phyloP scores from a whole-genome alignment of 768 basidiomycete species.

The Cystobasidiopsis lactophilus region DNA sequence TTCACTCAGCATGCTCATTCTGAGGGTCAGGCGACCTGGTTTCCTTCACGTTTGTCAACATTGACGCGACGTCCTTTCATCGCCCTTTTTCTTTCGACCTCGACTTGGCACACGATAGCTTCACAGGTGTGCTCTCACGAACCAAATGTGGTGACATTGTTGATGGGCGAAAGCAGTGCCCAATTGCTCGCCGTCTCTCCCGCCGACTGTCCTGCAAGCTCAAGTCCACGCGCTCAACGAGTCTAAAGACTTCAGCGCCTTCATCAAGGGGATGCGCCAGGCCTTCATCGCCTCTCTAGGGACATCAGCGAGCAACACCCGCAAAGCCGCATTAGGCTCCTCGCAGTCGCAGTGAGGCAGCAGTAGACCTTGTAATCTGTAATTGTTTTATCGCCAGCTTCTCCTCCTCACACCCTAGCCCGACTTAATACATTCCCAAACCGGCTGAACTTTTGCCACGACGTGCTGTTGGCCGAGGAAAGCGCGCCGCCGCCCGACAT shows the following conservation, averaged over 20 bases:
- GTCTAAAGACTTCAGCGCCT: neutral
- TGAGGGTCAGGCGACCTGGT: constrained; percentile 6
- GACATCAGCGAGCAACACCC: neutral
- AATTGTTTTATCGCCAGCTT: too few species aligned
- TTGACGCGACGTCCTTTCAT: constrained; percentile 4
- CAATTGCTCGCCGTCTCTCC: constrained; percentile 1
- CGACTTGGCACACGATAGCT: neutral
- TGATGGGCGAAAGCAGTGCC: neutral
- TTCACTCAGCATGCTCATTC: too few species aligned
- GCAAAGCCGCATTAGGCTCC: neutral
- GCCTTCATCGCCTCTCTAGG: neutral
- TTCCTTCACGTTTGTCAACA: constrained; percentile 2
- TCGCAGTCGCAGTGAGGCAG: too few species aligned
- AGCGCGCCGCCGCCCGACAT: too few species aligned
- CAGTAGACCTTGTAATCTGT: too few species aligned
- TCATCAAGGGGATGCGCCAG: neutral
- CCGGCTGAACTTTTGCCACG: too few species aligned
- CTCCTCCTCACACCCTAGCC: too few species aligned
- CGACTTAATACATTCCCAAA: too few species aligned
- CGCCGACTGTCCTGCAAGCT: neutral
- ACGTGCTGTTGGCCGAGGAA: too few species aligned
- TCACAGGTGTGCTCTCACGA: neutral
- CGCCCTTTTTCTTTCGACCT: constrained; percentile 8
- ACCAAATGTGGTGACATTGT: neutral
- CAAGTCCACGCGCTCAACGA: constrained; percentile 2